Evolutionary conservation across 2,329 filamentous ascomycete genomes (phyloP).

Genomic region (Colletotrichum sp.): DNA sequence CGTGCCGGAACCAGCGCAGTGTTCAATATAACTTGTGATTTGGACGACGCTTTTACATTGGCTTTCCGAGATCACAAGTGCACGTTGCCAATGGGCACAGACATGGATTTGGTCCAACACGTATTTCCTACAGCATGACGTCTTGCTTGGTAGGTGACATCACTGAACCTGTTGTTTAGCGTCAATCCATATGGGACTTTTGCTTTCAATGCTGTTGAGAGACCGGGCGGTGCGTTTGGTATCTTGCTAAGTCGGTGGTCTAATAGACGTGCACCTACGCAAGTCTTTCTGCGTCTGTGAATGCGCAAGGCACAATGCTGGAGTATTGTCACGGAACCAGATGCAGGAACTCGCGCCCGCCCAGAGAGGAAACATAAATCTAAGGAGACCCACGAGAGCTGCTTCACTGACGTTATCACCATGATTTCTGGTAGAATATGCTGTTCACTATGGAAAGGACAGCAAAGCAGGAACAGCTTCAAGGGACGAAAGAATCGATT

Average conservation of each 20-base stretch:
- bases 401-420: not conserved
- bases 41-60: not conserved
- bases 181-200: not conserved
- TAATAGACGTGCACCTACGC: not conserved
- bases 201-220: not conserved
- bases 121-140: not conserved
- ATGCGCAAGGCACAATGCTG: not conserved
- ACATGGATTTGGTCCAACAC: not conserved
- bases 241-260: not conserved
- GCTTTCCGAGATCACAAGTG: not conserved
- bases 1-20: not conserved
- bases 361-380: not conserved
- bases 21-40: not conserved
- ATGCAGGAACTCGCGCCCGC: not conserved
- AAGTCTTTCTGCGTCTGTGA: not conserved
- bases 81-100: not conserved
- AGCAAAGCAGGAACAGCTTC: not conserved
- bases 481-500: not conserved
- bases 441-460: not conserved
- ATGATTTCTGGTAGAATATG: not conserved
- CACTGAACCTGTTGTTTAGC: not conserved
- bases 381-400: not conserved
- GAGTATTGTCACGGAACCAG: not conserved
- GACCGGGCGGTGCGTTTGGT: not conserved
- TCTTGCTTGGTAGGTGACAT: not conserved